Evolutionary conservation across 208 protist genomes (phyloP).

Genomic region (Acanthamoeba healyi): DNA sequence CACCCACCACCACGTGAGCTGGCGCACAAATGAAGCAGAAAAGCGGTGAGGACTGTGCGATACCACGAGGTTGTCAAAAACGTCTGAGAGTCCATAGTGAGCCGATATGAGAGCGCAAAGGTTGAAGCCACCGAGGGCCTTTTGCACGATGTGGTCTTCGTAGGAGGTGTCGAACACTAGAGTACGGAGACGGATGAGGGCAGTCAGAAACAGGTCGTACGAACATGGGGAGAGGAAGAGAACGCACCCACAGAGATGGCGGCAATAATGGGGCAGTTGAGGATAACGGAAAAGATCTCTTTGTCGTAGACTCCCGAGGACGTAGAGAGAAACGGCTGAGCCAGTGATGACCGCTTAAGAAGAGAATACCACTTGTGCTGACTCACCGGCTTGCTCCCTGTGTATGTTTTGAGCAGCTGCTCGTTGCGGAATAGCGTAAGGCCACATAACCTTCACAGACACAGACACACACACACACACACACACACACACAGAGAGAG

Average conservation of each 20-base stretch:
- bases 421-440: not conserved
- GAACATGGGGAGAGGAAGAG: not conserved
- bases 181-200: not conserved
- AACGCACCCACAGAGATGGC: slow-evolving; percentile 80
- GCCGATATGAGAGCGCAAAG: slow-evolving; percentile 86
- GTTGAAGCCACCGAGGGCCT: slow-evolving; percentile 85
- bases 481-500: no score
- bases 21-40: no score
- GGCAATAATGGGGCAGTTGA: slow-evolving; percentile 83
- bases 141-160: slow-evolving; percentile 80
- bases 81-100: slow-evolving; percentile 84
- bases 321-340: slow-evolving; percentile 30
- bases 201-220: not conserved
- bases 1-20: no score
- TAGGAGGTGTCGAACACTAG: slow-evolving; percentile 88
- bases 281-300: slow-evolving; percentile 54
- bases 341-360: not conserved
- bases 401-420: not conserved
- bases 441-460: no score
- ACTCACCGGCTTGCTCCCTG: not conserved
- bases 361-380: not conserved
- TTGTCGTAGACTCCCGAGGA: not conserved
- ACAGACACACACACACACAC: no score
- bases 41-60: no score
- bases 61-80: slow-evolving; percentile 89